Conservation (phyloP, 768 basidiomycete genomes). For the Mycena albidolilacea region DNA sequence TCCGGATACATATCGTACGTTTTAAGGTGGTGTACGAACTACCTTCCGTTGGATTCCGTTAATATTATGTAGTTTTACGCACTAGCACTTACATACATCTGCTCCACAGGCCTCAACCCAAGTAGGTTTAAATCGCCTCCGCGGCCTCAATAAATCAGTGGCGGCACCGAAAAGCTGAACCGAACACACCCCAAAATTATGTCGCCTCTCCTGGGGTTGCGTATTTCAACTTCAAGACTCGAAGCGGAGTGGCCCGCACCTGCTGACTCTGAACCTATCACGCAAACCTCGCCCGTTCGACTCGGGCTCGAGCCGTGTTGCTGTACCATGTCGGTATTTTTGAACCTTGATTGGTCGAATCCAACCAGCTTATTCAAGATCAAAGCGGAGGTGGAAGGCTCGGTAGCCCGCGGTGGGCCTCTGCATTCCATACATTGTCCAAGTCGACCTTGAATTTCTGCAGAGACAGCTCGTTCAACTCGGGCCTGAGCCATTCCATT, state of each 20-base stretch:
- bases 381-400: not conserved
- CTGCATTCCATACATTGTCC: not conserved
- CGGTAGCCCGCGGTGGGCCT: not conserved
- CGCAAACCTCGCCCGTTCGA: not conserved
- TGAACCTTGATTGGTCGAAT: not conserved
- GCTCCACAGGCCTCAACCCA: too few species aligned
- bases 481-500: not conserved
- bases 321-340: too few species aligned
- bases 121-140: too few species aligned
- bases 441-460: not conserved
- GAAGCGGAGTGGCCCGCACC: conserved; percentile 5
- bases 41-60: too few species aligned
- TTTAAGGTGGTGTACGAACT: too few species aligned
- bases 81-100: too few species aligned
- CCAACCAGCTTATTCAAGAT: too few species aligned
- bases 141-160: too few species aligned
- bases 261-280: not conserved
- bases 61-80: too few species aligned
- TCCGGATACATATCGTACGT: too few species aligned
- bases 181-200: not conserved
- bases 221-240: too few species aligned
- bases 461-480: not conserved
- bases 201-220: not conserved
- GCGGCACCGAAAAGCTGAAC: too few species aligned
- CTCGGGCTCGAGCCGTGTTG: conserved; percentile 7